Conservation (phyloP, 2,329 filamentous ascomycete genomes). For the Thelonectria olida region DNA sequence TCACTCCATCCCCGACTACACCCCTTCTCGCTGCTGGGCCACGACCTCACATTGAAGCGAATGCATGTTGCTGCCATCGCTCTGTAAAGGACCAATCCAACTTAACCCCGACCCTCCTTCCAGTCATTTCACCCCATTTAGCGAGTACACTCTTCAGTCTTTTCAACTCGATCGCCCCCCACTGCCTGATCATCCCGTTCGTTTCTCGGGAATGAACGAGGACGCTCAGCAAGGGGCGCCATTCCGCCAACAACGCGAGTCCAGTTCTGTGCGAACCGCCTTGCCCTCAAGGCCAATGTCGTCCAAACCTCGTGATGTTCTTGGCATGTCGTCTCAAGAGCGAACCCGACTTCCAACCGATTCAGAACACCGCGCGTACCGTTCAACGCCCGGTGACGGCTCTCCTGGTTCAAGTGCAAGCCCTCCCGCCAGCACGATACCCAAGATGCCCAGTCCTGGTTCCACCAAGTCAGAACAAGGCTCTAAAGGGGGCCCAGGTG, state of each 20-base stretch:
- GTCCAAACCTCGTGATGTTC: slow-evolving; percentile 40
- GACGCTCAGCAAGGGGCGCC: slow-evolving; percentile 36
- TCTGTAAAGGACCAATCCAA: slow-evolving; percentile 29
- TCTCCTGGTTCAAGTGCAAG: slow-evolving; percentile 41
- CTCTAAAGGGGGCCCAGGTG: slow-evolving; percentile 33
- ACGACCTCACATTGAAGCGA: slow-evolving; percentile 19
- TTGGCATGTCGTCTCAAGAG: slow-evolving; percentile 27
- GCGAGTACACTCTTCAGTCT: slow-evolving; percentile 6
- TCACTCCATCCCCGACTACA: slow-evolving; percentile 4
- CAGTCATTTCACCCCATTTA: slow-evolving; percentile 1
- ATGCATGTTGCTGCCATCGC: slow-evolving; percentile 32
- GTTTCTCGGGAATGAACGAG: slow-evolving; percentile 44
- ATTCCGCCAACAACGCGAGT: slow-evolving; percentile 44
- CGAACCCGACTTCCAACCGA: slow-evolving; percentile 36
- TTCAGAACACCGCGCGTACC: slow-evolving; percentile 31
- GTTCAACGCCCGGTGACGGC: slow-evolving; percentile 34
- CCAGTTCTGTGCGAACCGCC: slow-evolving; percentile 46
- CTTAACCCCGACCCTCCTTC: slow-evolving; percentile 20
- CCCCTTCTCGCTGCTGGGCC: slow-evolving; percentile 14
- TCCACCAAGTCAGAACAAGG: slow-evolving; percentile 32
- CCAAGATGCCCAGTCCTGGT: slow-evolving; percentile 43
- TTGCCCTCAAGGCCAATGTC: slow-evolving; percentile 51
- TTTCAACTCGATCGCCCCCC: slow-evolving; percentile 9
- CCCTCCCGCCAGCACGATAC: slow-evolving; percentile 34
- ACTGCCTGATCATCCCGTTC: slow-evolving; percentile 14